Evolutionary conservation across 2,329 filamentous ascomycete genomes (phyloP).

Genomic region (Xylariaceae sp.): DNA sequence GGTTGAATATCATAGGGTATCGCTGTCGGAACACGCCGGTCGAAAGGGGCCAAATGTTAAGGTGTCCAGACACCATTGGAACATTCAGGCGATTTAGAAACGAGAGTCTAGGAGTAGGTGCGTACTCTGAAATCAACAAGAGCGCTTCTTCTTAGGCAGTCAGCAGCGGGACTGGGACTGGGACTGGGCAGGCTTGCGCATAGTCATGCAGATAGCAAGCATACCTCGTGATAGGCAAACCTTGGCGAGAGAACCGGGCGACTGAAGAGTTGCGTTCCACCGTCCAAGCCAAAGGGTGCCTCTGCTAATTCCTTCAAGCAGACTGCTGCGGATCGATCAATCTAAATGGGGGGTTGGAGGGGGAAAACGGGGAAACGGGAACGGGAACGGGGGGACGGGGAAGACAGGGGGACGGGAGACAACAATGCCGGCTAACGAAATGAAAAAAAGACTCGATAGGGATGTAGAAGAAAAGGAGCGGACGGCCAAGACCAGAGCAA

Average conservation of each 20-base stretch:
- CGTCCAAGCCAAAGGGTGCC: constrained; percentile 2
- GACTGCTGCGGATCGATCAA: constrained; percentile 25
- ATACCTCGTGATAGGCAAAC: constrained; percentile 13
- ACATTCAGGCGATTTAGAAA: constrained; percentile 10
- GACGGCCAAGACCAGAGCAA: constrained; percentile 59
- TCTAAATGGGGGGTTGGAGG: constrained; percentile 19
- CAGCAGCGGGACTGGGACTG: background rate
- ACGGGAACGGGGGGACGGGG: no score
- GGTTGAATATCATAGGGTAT: constrained; percentile 30
- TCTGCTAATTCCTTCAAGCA: constrained; percentile 21
- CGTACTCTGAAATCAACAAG: constrained; percentile 15
- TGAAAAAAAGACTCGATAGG: constrained; percentile 19
- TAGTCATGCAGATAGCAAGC: background rate
- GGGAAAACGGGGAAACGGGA: constrained; percentile 8
- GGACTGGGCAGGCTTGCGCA: background rate
- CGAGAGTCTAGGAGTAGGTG: background rate
- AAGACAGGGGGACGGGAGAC: constrained; percentile 17
- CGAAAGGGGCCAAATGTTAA: constrained; percentile 17
- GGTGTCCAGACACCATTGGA: constrained; percentile 22
- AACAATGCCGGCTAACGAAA: constrained; percentile 27
- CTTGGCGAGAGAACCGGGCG: background rate
- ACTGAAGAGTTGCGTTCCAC: background rate
- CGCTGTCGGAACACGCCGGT: constrained; percentile 13
- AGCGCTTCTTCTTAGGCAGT: constrained; percentile 3
- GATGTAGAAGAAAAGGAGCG: constrained; percentile 45